These are phyloP conservation scores for Kodamaea jinghongensis DNA, from an alignment of 805 yeast genomes.

Conservation along the genomic window DNA sequence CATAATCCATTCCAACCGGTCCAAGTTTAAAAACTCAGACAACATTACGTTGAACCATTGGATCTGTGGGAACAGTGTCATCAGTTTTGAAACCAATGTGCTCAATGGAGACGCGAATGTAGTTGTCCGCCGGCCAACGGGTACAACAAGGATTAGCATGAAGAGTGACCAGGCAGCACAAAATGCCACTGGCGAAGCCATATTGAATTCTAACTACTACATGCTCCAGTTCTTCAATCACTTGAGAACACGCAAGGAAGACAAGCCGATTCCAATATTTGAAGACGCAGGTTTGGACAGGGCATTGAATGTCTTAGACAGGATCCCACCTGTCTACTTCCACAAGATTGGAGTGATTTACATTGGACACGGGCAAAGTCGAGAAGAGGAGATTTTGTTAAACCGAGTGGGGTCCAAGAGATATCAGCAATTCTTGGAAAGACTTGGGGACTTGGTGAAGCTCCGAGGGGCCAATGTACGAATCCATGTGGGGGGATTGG, in stretches of 20 bases:
- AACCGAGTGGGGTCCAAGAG: constrained; percentile 63
- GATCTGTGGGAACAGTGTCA: constrained; percentile 57
- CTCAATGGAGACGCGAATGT: constrained; percentile 51
- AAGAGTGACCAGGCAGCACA: constrained; percentile 20
- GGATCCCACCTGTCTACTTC: constrained; percentile 74
- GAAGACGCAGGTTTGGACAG: constrained; percentile 44
- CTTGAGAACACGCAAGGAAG: constrained; percentile 42
- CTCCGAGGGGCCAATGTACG: constrained; percentile 48
- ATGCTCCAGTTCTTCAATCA: constrained; percentile 52
- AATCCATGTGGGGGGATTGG: constrained; percentile 75
- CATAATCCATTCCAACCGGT: constrained; percentile 21
- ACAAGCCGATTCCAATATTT: constrained; percentile 52
- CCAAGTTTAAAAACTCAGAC: constrained; percentile 10
- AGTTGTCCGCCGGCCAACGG: constrained; percentile 64
- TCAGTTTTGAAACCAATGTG: constrained; percentile 54
- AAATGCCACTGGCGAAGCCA: constrained; percentile 12
- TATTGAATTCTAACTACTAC: constrained; percentile 40
- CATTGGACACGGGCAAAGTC: constrained; percentile 63
- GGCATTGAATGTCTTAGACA: constrained; percentile 62
- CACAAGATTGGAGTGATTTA: constrained; percentile 79
- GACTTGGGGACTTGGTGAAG: constrained; percentile 59
- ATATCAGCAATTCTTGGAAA: constrained; percentile 57
- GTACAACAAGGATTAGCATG: constrained; percentile 49
- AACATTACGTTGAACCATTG: constrained; percentile 40
- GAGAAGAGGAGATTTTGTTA: constrained; percentile 61